Evolutionary conservation across 345 rosid species (phyloP).

Genomic region (Populus pruinosa): DNA sequence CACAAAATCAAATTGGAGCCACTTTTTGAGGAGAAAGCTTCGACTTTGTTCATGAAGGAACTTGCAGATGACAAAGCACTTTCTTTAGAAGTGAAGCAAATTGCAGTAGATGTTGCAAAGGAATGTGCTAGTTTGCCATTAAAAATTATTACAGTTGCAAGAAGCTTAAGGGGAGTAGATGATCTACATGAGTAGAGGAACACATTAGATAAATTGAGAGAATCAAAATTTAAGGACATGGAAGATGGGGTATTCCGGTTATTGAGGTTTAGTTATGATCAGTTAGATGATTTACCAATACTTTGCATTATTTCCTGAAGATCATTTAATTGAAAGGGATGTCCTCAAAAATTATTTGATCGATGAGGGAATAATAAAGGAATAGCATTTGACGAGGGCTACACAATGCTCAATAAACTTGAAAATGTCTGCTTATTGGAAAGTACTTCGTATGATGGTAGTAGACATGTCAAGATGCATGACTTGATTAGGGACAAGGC

Average conservation of each 20-base stretch:
- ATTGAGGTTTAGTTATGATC: no score
- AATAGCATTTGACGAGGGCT: no score
- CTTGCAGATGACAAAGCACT: not conserved
- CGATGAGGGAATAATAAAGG: constrained; percentile 14
- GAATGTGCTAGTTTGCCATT: not conserved
- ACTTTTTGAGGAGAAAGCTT: not conserved
- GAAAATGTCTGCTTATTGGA: constrained; percentile 8
- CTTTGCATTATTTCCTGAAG: constrained; percentile 20
- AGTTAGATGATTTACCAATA: constrained; percentile 10
- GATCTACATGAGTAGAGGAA: no score
- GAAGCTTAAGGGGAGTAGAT: not conserved
- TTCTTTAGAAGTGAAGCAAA: not conserved
- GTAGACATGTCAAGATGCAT: constrained; percentile 5
- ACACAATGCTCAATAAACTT: no score
- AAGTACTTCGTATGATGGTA: not conserved
- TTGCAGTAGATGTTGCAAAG: not conserved
- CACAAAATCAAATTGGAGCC: not conserved
- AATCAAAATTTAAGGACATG: no score
- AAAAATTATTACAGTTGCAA: not conserved
- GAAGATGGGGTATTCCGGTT: no score
- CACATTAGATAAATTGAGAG: no score
- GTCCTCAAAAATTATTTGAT: constrained; percentile 13
- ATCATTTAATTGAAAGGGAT: not conserved
- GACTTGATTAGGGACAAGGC: not conserved
- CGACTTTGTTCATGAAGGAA: not conserved